Percentiles rank a stretch among this genome's conserved stretches.
Evolutionary conservation across 2,329 filamentous ascomycete genomes (phyloP).

Genomic region (Polychaeton citri): DNA sequence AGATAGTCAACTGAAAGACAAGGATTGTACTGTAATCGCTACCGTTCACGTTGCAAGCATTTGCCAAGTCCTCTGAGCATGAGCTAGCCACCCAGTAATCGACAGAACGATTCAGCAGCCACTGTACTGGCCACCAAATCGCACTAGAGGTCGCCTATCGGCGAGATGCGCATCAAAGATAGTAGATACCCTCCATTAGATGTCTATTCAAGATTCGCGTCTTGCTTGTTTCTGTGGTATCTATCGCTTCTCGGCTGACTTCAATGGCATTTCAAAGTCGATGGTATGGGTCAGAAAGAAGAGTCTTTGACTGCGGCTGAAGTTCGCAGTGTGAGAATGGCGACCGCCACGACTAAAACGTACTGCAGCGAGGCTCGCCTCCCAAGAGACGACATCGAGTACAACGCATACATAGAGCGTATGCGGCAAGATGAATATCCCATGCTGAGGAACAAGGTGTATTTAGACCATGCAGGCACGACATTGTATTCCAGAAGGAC

Average conservation of each 20-base stretch:
- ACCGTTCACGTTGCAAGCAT: too few species aligned
- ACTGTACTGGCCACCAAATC: too few species aligned
- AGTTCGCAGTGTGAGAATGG: background rate
- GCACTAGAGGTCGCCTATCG: background rate
- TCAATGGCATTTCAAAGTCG: background rate
- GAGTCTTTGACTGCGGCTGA: background rate
- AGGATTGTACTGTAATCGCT: too few species aligned
- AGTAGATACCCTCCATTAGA: too few species aligned
- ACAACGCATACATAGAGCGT: constrained; percentile 31
- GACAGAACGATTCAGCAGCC: too few species aligned
- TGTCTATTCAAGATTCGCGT: too few species aligned
- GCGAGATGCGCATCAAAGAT: background rate
- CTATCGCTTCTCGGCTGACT: background rate
- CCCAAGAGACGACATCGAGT: constrained; percentile 4
- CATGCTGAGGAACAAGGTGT: constrained; percentile 29
- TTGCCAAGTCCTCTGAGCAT: too few species aligned
- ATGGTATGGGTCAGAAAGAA: background rate
- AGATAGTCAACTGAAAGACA: too few species aligned
- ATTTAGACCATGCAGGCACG: constrained; percentile 94
- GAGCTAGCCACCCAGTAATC: too few species aligned
- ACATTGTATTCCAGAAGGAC: constrained; percentile 55
- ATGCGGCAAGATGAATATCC: constrained; percentile 38
- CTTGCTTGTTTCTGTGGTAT: too few species aligned
- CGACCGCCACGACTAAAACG: background rate
- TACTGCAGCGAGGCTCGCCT: background rate